Base-by-base conservation (phyloP, 2,329 filamentous ascomycete species). In the Penicillium hesseltinei region DNA sequence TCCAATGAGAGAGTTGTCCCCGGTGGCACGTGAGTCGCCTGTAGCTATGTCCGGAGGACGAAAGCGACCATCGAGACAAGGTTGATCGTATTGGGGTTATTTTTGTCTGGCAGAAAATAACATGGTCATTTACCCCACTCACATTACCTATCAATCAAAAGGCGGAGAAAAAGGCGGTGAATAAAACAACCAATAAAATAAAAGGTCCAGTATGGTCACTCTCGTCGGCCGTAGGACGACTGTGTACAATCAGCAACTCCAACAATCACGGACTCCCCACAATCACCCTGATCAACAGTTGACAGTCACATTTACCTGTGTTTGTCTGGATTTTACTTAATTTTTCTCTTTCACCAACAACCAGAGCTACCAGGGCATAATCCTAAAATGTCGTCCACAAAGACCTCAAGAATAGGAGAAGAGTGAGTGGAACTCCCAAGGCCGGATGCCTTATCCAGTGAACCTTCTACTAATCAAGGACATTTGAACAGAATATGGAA, bases 401-500 rank as follows among this genome's bases (percentile, higher is more conserved):
- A 89, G 76, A 84, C 86, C 63, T 84, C 86, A 62, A 83, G 88
- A 63, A 78, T 89, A 74, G 88, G 88, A 69, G 88, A 91, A 84
- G 88, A 91, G 88, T 90, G 80, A 81, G 86, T 76, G 31, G 21
- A 52, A 52, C 53, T 45, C 21, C 45, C 21, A n/a, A 46, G 29
- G 1, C 19, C 21, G 19, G 27, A 38, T 56, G 51, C 25, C 29
- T 31, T 50, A 54, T 43, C 29, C 31, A 31, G n/a, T 43, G 36
- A 31, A 51, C 45, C 31, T 49, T 54, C 58, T 51, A 39, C 60
- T 72, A 69, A 68, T 69, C 61, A 68, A 63, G 71, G 71, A 74
- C 59, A 61, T 58, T 70, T 66, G 69, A 61, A 47, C 71, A 96
- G 91, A 75, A 90, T 95, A 67, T 96, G 91, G 91, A 96, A 96